Evolutionary conservation across 2,329 filamentous ascomycete genomes (phyloP).

Genomic region (Clarireedia hainanense): DNA sequence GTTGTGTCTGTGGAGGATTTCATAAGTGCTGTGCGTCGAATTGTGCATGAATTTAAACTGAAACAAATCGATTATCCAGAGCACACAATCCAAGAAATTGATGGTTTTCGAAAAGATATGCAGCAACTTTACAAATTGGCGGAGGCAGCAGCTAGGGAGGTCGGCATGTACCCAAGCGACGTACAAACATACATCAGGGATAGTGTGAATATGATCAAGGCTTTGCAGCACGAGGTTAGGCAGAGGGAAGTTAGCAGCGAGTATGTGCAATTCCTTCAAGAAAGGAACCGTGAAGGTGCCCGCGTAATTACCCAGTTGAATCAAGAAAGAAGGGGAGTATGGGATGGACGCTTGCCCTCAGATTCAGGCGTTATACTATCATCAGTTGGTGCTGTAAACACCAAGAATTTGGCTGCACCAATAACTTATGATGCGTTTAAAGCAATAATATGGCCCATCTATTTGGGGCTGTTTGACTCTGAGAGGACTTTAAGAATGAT

Average conservation of each 20-base stretch:
- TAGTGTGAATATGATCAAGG: not conserved
- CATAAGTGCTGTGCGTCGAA: not conserved
- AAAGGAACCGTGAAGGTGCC: conserved; percentile 1
- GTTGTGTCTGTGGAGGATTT: conserved; percentile 2
- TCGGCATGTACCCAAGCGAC: not conserved
- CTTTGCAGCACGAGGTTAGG: not conserved
- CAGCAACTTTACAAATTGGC: not conserved
- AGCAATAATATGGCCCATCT: not conserved
- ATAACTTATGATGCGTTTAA: conserved; percentile 1
- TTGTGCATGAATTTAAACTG: not conserved
- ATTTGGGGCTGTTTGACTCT: conserved; percentile 5
- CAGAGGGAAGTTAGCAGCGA: conserved; percentile 6
- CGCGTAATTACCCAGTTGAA: conserved; percentile 4
- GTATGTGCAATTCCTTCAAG: conserved; percentile 8
- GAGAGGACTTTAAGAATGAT: conserved; percentile 1
- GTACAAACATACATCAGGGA: conserved; percentile 1
- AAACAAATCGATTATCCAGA: not conserved
- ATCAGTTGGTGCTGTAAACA: not conserved
- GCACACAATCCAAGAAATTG: not conserved
- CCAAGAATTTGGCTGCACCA: not conserved
- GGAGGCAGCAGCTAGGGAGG: not conserved
- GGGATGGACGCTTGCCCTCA: not conserved
- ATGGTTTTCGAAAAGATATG: not conserved
- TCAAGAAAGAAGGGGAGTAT: not conserved
- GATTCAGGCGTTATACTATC: not conserved